Base-by-base conservation (phyloP, 2,329 filamentous ascomycete genomes). In the Monosporascus ibericus region DNA sequence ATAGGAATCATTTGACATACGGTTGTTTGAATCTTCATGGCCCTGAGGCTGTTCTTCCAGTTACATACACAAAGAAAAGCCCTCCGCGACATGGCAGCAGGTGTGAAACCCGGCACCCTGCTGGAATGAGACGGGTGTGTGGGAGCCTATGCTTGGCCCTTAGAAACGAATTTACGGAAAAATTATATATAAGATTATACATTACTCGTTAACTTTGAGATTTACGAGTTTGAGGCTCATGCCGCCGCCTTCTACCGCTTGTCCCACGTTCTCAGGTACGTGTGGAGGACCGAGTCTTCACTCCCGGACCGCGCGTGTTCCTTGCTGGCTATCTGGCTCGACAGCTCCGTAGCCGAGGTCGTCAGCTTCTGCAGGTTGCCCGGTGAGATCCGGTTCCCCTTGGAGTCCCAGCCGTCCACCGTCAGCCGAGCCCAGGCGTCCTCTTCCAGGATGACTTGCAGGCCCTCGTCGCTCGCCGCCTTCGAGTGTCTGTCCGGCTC, bases 311-410 rank as follows among this genome's bases (percentile, higher is more conserved):
- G 22, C 42, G 42, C n/a, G 42, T 46, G 42, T 24, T 46, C 42
- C 42, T 22, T 46, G 40, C 14, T 15, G 47, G 11, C 24, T 36
- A 46, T 39, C 51, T 14, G 39, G 51, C 40, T 56, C 9, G 54
- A 51, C 11, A 49, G 48, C 24, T 22, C 20, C 11, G 42, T n/a
- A 25, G 24, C 38, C 38, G 18, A 20, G 17, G 38, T 14, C 42
- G 15, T 25, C 42, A 27, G 42, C 24, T 18, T n/a, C 22, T 15
- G n/a, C 40, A 20, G 40, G 40, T 20, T 14, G 3, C 25, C 14
- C 5, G n/a, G 8, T 15, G 22, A 25, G 42, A 14, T 30, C 14
- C 14, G 24, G 22, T 15, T 46, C 11, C 17, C 22, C 40, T 44
- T 15, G n/a, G 17, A 24, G 17, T 46, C 22, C 42, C 17, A 6